These are phyloP conservation scores for Trichoderma gracile DNA, from an alignment of 2,329 filamentous ascomycete species.

Conservation along the genomic window DNA sequence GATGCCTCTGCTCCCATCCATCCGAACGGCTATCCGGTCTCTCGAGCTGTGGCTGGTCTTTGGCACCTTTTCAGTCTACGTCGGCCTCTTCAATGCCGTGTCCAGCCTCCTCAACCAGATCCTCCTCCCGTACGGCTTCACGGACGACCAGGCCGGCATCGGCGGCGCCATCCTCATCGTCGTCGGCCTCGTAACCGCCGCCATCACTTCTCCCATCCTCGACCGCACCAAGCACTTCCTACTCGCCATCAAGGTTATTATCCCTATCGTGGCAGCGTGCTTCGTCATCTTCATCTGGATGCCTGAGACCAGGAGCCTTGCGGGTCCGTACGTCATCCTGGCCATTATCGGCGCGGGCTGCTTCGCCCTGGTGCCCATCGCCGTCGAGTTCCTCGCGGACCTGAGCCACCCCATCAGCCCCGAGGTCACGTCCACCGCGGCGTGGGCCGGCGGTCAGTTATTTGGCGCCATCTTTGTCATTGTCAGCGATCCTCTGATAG, in stretches of 20 bases:
- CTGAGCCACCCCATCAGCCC: constrained; percentile 84
- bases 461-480: constrained; percentile 84
- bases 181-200: constrained; percentile 76
- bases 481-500: constrained; percentile 73
- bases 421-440: constrained; percentile 78
- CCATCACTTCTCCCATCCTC: constrained; percentile 75
- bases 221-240: constrained; percentile 84
- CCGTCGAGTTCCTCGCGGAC: constrained; percentile 83
- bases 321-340: constrained; percentile 73
- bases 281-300: constrained; percentile 85
- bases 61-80: constrained; percentile 78
- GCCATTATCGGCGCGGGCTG: constrained; percentile 75
- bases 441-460: constrained; percentile 85
- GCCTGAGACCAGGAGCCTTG: constrained; percentile 57
- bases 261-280: constrained; percentile 70
- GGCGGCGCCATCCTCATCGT: constrained; percentile 87
- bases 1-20: constrained; percentile 51
- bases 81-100: constrained; percentile 90
- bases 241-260: constrained; percentile 67
- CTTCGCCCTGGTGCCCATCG: constrained; percentile 80
- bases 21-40: constrained; percentile 55
- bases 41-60: constrained; percentile 79
- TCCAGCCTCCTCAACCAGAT: constrained; percentile 90
- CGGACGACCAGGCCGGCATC: constrained; percentile 81
- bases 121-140: constrained; percentile 80